These are phyloP conservation scores for Colletotrichum aenigma DNA, from an alignment of 2,329 filamentous ascomycete species.

Conservation along the genomic window DNA sequence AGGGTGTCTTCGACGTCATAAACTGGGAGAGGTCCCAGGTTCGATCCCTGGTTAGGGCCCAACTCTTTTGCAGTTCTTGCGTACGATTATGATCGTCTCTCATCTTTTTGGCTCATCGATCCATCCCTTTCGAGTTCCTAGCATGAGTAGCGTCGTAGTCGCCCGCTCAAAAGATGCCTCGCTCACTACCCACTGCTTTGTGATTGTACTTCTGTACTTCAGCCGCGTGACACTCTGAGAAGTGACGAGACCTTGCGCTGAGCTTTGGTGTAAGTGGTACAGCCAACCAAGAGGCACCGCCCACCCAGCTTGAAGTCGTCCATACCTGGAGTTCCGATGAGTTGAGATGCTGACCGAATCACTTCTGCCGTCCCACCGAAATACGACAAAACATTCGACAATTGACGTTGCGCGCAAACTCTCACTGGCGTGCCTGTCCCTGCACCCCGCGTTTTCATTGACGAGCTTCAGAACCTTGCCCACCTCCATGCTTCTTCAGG, in stretches of 20 bases:
- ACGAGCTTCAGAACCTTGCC: neutral
- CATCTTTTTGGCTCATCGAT: too few relatives aligned
- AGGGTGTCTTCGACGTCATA: neutral
- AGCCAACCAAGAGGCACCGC: neutral
- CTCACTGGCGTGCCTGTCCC: neutral
- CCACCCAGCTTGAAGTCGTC: neutral
- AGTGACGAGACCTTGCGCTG: neutral
- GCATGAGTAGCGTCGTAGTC: too few relatives aligned
- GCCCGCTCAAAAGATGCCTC: too few relatives aligned
- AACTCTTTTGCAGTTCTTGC: neutral
- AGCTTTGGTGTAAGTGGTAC: neutral
- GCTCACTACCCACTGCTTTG: too few relatives aligned
- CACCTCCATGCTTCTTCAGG: neutral
- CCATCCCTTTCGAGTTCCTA: too few relatives aligned
- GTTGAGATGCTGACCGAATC: neutral
- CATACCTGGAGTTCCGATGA: neutral
- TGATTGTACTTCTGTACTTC: neutral
- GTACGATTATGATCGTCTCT: too few relatives aligned
- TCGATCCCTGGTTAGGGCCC: slow-evolving; percentile 19
- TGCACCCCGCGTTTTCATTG: neutral
- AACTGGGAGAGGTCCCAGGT: slow-evolving; percentile 8
- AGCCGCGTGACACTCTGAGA: neutral
- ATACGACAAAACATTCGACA: neutral
- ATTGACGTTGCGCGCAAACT: neutral
- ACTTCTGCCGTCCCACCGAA: neutral